phyloP scores from a whole-genome alignment of 805 yeast genomes.

The Metschnikowia aberdeeniae region DNA sequence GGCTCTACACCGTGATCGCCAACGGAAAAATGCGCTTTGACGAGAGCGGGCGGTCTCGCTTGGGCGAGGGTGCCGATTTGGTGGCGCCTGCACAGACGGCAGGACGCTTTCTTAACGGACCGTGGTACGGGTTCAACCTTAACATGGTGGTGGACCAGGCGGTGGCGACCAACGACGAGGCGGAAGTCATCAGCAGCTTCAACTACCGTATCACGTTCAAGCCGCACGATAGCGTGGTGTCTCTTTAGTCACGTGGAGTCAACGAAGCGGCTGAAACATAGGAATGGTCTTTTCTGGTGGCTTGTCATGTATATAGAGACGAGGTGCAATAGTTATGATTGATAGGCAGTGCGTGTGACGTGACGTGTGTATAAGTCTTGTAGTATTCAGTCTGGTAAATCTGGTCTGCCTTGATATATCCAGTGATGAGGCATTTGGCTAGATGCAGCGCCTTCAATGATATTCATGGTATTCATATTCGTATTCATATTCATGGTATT shows the following conservation, averaged over 20 bases:
- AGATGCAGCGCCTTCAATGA: no score
- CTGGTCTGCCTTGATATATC: no score
- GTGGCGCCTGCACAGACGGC: conserved; percentile 16
- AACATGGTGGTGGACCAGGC: conserved; percentile 57
- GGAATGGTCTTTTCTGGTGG: background rate
- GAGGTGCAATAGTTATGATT: no score
- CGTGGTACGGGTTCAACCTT: conserved; percentile 65
- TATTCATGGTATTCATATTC: no score
- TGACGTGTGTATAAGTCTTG: no score
- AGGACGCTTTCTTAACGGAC: conserved; percentile 56
- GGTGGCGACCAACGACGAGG: conserved; percentile 30
- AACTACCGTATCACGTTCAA: conserved; percentile 63
- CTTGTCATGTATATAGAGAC: no score
- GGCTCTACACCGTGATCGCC: conserved; percentile 47
- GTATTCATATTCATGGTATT: no score
- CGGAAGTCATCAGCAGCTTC: conserved; percentile 53
- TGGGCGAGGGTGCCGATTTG: conserved; percentile 62
- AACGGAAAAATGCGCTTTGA: conserved; percentile 69
- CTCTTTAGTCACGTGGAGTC: conserved; percentile 9
- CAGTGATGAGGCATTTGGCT: no score
- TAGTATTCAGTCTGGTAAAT: no score
- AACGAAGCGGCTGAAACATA: background rate
- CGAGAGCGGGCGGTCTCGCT: conserved; percentile 64
- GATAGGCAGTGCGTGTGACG: no score
- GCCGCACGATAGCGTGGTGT: conserved; percentile 50